Evolutionary conservation across 176 grass and related monocot species (phyloP).

Genomic region (Aegilops umbellulata): DNA sequence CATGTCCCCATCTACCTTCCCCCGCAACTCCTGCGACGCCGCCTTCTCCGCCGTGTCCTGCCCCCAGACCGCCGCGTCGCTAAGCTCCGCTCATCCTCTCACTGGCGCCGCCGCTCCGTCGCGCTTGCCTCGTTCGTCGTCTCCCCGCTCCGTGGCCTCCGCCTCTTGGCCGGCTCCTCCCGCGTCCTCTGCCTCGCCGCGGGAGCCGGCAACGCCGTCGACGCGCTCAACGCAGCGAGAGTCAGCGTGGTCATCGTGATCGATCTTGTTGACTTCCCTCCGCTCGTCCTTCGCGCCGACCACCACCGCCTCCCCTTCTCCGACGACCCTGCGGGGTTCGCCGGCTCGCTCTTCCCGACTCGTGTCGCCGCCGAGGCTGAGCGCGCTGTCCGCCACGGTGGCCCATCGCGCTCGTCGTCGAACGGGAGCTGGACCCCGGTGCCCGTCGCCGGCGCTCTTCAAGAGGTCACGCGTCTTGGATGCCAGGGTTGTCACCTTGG

Average conservation of each 20-base stretch:
- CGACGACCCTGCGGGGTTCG: slow-evolving; percentile 40
- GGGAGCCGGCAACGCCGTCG: slow-evolving; percentile 57
- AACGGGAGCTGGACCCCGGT: slow-evolving; percentile 6
- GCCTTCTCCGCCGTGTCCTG: slow-evolving; percentile 53
- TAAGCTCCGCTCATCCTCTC: slow-evolving; percentile 45
- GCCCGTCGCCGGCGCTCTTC: slow-evolving; percentile 55
- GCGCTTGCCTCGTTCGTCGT: slow-evolving; percentile 30
- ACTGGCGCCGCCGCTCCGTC: slow-evolving; percentile 29
- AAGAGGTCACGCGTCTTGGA: slow-evolving; percentile 52
- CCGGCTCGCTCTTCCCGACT: slow-evolving; percentile 54
- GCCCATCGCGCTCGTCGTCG: slow-evolving; percentile 52
- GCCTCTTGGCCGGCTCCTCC: slow-evolving; percentile 47
- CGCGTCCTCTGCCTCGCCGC: slow-evolving; percentile 69
- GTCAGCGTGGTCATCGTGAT: slow-evolving; percentile 43
- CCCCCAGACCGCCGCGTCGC: slow-evolving; percentile 43
- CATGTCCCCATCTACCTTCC: slow-evolving; percentile 30
- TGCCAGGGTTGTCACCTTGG: slow-evolving; percentile 47
- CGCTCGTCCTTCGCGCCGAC: slow-evolving; percentile 13
- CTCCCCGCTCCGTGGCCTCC: slow-evolving; percentile 27
- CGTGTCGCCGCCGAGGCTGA: slow-evolving; percentile 58
- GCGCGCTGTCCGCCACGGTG: slow-evolving; percentile 46
- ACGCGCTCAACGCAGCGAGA: slow-evolving; percentile 47
- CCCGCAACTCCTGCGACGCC: slow-evolving; percentile 67
- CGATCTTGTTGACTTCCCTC: slow-evolving; percentile 51
- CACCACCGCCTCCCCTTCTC: slow-evolving; percentile 66